Evolutionary conservation across 2,329 filamentous ascomycete genomes (phyloP).

Genomic region (Penicillium sp.): DNA sequence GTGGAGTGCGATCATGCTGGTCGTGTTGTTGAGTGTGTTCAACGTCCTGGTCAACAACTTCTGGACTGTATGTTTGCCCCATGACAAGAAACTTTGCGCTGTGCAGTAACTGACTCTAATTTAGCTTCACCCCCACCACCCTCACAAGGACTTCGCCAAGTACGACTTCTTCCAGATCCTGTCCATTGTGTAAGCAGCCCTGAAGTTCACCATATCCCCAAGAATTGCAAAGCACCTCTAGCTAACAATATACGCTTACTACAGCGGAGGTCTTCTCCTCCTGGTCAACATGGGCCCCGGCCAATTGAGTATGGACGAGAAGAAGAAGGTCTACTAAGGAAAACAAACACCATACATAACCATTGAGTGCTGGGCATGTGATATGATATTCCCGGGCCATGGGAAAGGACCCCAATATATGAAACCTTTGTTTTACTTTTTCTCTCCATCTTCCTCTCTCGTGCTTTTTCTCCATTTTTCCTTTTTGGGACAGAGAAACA

Average conservation of each 20-base stretch:
- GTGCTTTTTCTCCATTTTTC: too few relatives aligned
- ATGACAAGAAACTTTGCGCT: too few relatives aligned
- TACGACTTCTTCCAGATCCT: slow-evolving; percentile 99
- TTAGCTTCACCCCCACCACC: slow-evolving; percentile 91
- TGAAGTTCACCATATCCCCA: too few relatives aligned
- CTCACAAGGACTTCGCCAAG: slow-evolving; percentile 99
- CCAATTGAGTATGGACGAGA: slow-evolving; percentile 97
- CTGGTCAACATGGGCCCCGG: slow-evolving; percentile 98
- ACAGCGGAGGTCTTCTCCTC: slow-evolving; percentile 75
- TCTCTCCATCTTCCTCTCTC: too few relatives aligned
- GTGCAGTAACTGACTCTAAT: slow-evolving; percentile 13
- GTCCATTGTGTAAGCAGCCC: slow-evolving; percentile 83
- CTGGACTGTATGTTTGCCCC: slow-evolving; percentile 89
- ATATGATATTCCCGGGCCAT: too few relatives aligned
- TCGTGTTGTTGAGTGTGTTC: slow-evolving; percentile 91
- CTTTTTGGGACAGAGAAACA: too few relatives aligned
- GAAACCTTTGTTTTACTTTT: too few relatives aligned
- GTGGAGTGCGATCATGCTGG: slow-evolving; percentile 90
- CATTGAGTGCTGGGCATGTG: too few relatives aligned
- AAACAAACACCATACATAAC: slow-evolving; percentile 34
- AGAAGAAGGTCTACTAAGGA: slow-evolving; percentile 96
- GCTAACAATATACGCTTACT: slow-evolving; percentile 7
- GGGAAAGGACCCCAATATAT: too few relatives aligned
- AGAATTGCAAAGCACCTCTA: too few relatives aligned
- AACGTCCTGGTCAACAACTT: slow-evolving; percentile 99